Percentiles rank a stretch among this genome's conserved stretches.
Conservation (phyloP, 495 filamentous ascomycete species). For the Sordaria brevicollis region DNA sequence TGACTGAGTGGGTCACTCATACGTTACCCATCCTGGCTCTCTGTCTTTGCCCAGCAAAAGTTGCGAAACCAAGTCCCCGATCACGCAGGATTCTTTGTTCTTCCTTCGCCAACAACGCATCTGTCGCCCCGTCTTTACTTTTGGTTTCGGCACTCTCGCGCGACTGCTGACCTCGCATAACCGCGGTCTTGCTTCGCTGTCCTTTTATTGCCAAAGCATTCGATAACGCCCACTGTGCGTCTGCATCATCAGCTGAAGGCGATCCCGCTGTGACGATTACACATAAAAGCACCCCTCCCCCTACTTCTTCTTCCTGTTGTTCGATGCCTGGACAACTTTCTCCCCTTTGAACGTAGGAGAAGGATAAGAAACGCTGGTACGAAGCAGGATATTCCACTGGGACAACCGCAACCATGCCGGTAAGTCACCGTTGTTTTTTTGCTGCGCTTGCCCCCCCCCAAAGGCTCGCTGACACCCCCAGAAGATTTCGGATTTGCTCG, state of each 20-base stretch:
- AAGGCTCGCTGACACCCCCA: slow-evolving; percentile 5
- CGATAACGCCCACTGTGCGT: not conserved
- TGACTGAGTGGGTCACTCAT: not conserved
- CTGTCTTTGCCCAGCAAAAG: not conserved
- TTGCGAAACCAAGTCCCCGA: slow-evolving; percentile 1
- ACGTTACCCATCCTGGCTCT: not conserved
- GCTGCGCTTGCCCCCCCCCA: not conserved
- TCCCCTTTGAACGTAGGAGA: slow-evolving; percentile 21
- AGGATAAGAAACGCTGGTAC: slow-evolving; percentile 3
- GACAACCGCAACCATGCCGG: slow-evolving; percentile 16
- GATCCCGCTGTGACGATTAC: not conserved
- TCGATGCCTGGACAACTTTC: slow-evolving; percentile 21
- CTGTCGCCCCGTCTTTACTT: not conserved
- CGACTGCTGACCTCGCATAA: not conserved
- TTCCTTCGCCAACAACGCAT: slow-evolving; percentile 3
- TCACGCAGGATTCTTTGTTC: slow-evolving; percentile 13
- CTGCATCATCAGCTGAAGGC: not conserved
- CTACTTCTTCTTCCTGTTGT: not conserved
- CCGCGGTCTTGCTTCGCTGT: not conserved
- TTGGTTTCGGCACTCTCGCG: not conserved
- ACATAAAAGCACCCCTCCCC: not conserved
- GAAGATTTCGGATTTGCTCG: slow-evolving; percentile 44
- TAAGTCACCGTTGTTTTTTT: slow-evolving; percentile 4
- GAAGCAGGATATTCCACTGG: not conserved
- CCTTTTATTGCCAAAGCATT: not conserved